phyloP scores from a whole-genome alignment of 2,329 filamentous ascomycete species.

The Beauveria caledonica region DNA sequence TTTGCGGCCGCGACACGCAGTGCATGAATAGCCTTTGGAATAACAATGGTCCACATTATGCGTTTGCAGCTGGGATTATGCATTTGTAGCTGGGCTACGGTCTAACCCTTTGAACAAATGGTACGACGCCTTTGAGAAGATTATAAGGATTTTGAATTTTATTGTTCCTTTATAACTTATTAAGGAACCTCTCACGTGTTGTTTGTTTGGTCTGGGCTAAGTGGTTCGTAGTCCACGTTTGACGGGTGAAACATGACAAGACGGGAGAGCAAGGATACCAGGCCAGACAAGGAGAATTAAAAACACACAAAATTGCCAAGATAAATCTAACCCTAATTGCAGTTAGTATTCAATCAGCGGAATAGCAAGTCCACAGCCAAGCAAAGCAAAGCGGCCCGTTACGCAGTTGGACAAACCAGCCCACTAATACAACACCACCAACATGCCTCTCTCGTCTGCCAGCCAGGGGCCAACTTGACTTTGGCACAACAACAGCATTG shows the following conservation, averaged over 20 bases:
- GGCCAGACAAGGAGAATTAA: not conserved
- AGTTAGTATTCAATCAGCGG: not conserved
- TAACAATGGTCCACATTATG: constrained; percentile 9
- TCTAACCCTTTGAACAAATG: not conserved
- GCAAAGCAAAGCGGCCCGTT: not conserved
- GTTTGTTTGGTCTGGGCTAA: not conserved
- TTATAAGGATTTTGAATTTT: not conserved
- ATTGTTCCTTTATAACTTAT: not conserved
- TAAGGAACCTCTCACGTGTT: not conserved
- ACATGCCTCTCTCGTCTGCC: not conserved
- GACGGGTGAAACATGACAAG: not conserved
- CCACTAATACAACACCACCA: constrained; percentile 5
- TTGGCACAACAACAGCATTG: constrained; percentile 11
- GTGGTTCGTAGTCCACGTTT: not conserved
- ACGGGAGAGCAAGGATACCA: not conserved
- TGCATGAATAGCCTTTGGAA: not conserved
- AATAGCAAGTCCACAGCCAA: not conserved
- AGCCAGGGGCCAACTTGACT: constrained; percentile 1
- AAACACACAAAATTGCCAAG: not conserved
- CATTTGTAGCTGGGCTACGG: not conserved
- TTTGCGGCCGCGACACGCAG: not conserved
- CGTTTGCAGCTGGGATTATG: not conserved
- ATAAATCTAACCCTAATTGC: not conserved
- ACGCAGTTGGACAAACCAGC: not conserved
- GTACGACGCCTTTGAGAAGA: not conserved